Evolutionary conservation across 805 yeast species (phyloP).

Genomic region (Ogataea parapolymorpha): DNA sequence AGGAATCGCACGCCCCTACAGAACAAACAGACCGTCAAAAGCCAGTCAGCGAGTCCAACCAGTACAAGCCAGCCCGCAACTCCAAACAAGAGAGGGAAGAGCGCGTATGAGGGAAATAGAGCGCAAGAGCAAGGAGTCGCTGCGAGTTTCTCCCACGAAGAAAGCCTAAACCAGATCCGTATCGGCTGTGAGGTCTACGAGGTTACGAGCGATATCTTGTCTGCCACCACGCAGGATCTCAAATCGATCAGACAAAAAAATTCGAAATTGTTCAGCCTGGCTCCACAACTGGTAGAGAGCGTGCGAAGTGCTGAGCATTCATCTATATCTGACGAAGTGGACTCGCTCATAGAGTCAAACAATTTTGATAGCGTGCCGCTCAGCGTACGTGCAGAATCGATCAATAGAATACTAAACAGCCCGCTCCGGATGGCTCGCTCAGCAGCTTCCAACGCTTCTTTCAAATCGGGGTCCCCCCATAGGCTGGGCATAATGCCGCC

Average conservation of each 20-base stretch:
- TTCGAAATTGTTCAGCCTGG: slow-evolving; percentile 1
- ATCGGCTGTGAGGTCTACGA: slow-evolving; percentile 20
- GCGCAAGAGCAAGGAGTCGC: slow-evolving; percentile 5
- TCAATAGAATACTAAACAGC: slow-evolving; percentile 17
- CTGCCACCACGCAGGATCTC: slow-evolving; percentile 20
- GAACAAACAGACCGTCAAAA: slow-evolving; percentile 3
- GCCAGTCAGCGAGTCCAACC: slow-evolving; percentile 8
- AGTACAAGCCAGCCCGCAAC: slow-evolving; percentile 11
- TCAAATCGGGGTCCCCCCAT: slow-evolving; percentile 15
- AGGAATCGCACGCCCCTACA: slow-evolving; percentile 20
- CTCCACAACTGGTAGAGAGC: slow-evolving; percentile 1
- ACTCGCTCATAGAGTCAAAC: slow-evolving; percentile 15
- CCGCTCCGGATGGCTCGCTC: slow-evolving; percentile 20
- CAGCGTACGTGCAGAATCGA: slow-evolving; percentile 18
- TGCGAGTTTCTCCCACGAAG: slow-evolving; percentile 14
- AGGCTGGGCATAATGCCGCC: slow-evolving; percentile 20
- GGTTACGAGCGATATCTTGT: slow-evolving; percentile 22
- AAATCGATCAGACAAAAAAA: slow-evolving; percentile 15
- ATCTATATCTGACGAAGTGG: slow-evolving; percentile 15
- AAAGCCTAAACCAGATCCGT: slow-evolving; percentile 13
- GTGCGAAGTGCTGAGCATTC: not conserved
- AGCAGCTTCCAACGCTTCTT: slow-evolving; percentile 20
- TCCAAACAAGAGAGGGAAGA: slow-evolving; percentile 7
- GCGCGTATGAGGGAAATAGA: slow-evolving; percentile 9
- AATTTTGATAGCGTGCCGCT: slow-evolving; percentile 11